Conservation (phyloP, 75 land plant genomes). For the Gnetum montanum region DNA sequence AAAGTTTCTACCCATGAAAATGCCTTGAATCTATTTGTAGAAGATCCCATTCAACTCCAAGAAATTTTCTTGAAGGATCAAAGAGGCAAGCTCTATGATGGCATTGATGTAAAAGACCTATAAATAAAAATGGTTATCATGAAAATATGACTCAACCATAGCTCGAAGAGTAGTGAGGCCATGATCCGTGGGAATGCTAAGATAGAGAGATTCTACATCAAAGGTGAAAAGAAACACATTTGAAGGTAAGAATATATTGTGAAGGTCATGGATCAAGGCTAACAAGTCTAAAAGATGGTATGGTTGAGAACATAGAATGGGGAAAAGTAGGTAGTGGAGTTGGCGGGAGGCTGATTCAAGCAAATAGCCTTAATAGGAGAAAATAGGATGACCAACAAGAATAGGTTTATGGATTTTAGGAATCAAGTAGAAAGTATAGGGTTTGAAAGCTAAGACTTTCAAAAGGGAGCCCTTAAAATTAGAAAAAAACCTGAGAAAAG, state of each 20-base stretch:
- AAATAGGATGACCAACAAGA: slow-evolving; percentile 3
- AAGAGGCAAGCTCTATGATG: background rate
- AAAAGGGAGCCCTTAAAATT: too few relatives aligned
- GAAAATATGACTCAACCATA: too few relatives aligned
- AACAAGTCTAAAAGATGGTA: slow-evolving; percentile 3
- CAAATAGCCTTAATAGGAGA: slow-evolving; percentile 2
- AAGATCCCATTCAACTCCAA: background rate
- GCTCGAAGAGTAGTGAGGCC: background rate
- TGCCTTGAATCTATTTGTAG: slow-evolving; percentile 5
- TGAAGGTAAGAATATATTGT: background rate
- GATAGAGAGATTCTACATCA: slow-evolving; percentile 7
- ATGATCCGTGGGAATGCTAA: background rate
- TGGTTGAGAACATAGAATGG: background rate
- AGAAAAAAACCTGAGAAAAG: too few relatives aligned
- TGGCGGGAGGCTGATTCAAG: background rate
- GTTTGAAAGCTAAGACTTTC: too few relatives aligned
- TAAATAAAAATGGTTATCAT: too few relatives aligned
- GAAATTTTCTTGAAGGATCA: slow-evolving; percentile 1
- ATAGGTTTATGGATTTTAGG: background rate
- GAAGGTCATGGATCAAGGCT: background rate
- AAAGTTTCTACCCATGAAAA: slow-evolving; percentile 13
- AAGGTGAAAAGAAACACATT: slow-evolving; percentile 3
- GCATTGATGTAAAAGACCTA: background rate
- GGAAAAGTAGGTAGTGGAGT: background rate
- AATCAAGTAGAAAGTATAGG: background rate